phyloP scores from a whole-genome alignment of 768 basidiomycete species.

The Lactarius deliciosus region DNA sequence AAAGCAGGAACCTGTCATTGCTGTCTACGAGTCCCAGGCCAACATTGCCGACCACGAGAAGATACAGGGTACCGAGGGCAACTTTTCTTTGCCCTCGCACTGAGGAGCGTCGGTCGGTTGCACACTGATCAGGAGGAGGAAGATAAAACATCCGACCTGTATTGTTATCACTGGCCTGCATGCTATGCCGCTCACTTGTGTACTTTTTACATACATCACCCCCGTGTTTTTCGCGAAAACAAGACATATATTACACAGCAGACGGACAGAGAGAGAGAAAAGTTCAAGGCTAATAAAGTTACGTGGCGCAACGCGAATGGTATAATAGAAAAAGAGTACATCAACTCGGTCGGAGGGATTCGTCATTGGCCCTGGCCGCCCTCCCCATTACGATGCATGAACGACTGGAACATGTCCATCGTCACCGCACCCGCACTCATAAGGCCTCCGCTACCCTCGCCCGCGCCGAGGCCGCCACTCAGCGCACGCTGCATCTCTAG shows the following conservation, averaged over 20 bases:
- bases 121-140: background rate
- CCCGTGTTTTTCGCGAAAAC: background rate
- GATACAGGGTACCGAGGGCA: conserved; percentile 74
- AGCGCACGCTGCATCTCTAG: conserved; percentile 13
- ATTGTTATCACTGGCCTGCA: conserved; percentile 11
- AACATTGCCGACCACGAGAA: conserved; percentile 87
- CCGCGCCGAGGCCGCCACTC: conserved; percentile 18
- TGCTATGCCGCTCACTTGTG: background rate
- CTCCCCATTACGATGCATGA: conserved; percentile 26
- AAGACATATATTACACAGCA: background rate
- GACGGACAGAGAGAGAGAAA: background rate
- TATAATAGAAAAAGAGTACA: background rate
- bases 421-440: conserved; percentile 18
- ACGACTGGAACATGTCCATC: conserved; percentile 26
- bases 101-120: conserved; percentile 17
- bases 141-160: background rate
- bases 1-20: conserved; percentile 73
- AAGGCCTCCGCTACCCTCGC: background rate
- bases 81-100: conserved; percentile 48
- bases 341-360: background rate
- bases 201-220: background rate
- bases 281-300: conserved; percentile 10
- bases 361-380: conserved; percentile 21
- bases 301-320: background rate
- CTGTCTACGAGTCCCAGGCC: conserved; percentile 86